A percentile compares a stretch with the other conserved stretches of the same genome.
phyloP scores from a whole-genome alignment of 1,139 yeast species.

The Blastobotrys buckinghamii region DNA sequence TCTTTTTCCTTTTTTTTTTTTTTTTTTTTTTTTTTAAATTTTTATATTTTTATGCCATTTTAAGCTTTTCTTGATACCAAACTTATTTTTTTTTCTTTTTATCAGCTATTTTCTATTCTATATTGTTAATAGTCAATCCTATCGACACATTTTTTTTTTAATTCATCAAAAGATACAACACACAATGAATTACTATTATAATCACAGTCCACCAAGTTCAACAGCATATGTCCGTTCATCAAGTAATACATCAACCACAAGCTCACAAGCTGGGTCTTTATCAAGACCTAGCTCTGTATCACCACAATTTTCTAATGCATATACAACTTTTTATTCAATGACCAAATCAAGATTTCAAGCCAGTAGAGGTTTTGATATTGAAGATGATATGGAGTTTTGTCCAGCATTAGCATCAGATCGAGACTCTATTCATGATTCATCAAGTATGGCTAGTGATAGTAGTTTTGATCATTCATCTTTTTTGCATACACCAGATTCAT shows the following conservation, averaged over 20 bases:
- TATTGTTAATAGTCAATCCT: background rate
- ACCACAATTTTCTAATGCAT: constrained; percentile 26
- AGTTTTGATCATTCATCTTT: too few species aligned
- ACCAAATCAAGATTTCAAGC: constrained; percentile 45
- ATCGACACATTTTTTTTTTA: background rate
- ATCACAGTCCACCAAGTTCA: background rate
- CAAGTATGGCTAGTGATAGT: constrained; percentile 4
- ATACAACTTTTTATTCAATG: constrained; percentile 17
- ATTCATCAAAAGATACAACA: background rate
- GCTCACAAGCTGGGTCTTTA: constrained; percentile 5
- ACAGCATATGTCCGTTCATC: background rate
- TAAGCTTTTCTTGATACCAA: too few species aligned
- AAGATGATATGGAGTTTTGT: constrained; percentile 68
- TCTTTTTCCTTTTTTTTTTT: background rate
- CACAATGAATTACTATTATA: constrained; percentile 14
- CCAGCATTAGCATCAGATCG: constrained; percentile 20
- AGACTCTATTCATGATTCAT: background rate
- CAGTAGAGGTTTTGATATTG: constrained; percentile 62
- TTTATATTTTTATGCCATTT: too few species aligned
- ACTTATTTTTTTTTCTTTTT: too few species aligned
- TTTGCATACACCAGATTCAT: constrained; percentile 14
- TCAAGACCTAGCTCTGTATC: constrained; percentile 29
- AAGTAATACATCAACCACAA: background rate
- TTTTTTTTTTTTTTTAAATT: background rate
- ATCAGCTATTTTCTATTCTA: background rate